Evolutionary conservation across 441 rosid genomes (phyloP), one percentile per base, ranked within the genome.

Genomic region (Mallotus repandus): DNA sequence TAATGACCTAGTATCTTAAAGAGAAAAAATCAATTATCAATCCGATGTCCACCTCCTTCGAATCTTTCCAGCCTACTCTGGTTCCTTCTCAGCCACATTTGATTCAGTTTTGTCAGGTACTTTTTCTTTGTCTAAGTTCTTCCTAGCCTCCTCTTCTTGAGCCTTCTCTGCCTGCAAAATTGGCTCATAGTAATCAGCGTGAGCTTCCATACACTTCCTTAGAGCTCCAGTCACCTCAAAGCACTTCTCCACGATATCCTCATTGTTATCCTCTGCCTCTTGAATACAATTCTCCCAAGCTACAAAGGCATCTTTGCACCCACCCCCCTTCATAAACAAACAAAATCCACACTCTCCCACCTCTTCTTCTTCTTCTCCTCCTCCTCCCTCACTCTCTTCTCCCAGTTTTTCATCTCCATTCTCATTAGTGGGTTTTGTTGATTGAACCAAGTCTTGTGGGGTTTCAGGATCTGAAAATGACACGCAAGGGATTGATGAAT

Each of bases 301-400:
- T 9, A 77, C 22, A 66, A 92, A 95, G 11, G 84, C 76, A 12
- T 89, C 94, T 76, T 76, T 89, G 84, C 99, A 95, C 1, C 94
- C 96, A 5, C 99, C 99, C 45, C 84, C 98, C 74, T 92, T 95
- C 98, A 95, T 95, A 80, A 85, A 95, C 86, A 91, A 68, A 81
- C 98, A 95, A 64, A 95, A 95, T 72, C 93, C 96, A 61, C 99
- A 95, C 77, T 92, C 98, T 55, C 88, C 94, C 77, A n/a, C 76
- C 68, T 77, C 76, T 61, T 77, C 80, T 29, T 29, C 32, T 29
- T 29, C 32, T 29, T 29, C 32, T 29, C 32, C 32, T 29, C 32
- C 32, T 29, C 32, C 32, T 29, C 32, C 32, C 13, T 84, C 93
- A 0, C 41, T 90, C 14, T 73, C 83, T 48, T 45, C 78, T 70